Evolutionary conservation across 139 green algal genomes (phyloP), one percentile per base, ranked within the genome.

Genomic region (Tetraselmis chui): DNA sequence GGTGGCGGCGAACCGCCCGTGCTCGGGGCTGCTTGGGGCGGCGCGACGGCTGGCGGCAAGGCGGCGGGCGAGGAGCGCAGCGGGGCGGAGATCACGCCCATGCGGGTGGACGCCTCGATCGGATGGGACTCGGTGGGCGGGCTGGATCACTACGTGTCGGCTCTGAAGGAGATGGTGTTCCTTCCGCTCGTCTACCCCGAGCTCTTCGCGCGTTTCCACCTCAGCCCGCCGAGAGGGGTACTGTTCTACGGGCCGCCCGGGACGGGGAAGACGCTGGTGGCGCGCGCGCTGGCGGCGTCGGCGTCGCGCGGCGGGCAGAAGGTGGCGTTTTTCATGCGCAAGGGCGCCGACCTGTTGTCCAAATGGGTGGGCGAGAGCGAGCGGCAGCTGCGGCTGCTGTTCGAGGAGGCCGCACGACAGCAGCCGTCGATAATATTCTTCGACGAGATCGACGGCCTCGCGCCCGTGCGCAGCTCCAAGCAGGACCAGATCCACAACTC

Each of bases 401-500:
- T 98, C 89, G 95, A 96, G 79, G 95, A 98, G 84, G 95, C 95
- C 23, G 59, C 86, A 83, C 83, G 88, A 28, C 79, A 84, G 22
- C 89, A 93, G 85, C 93, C 93, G 18, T 87, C 91, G 58, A 96
- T 96, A 81, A 96, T 96, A 81, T 96, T 96, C 84, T 96, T 96
- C 74, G 93, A 96, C 76, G 93, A 96, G 84, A 95, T 96, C 58
- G 93, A 96, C 83, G 93, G 93, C 76, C 88, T 96, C 24, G 91
- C 91, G 1, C 93, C 93, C 28, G 93, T 96, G 79, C 91, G 95
- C 32, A 93, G 84, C 86, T 91, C 84, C 89, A 93, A 92, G 85
- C 92, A 97, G 88, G 95, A 98, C 82, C 95, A 98, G 89, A 95
- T 98, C 78, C 95, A 98, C 91, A 98, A 98, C 91, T 96, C 90